A percentile compares a stretch with the other conserved stretches of the same genome.
Evolutionary conservation across 2,329 filamentous ascomycete genomes (phyloP).

Genomic region (Colletotrichum spaethianum): DNA sequence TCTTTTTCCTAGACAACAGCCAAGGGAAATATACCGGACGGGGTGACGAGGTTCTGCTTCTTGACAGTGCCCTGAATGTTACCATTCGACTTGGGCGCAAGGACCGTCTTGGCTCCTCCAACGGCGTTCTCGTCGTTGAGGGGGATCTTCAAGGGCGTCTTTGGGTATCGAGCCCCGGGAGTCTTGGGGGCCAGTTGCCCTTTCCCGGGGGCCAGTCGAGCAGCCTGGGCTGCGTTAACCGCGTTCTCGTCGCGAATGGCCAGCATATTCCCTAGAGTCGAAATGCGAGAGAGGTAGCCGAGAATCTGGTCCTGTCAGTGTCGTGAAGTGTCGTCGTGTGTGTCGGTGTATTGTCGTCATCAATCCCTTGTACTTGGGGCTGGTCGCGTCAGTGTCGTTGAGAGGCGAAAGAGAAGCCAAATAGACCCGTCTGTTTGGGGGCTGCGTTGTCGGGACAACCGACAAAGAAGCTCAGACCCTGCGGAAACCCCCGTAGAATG

Average conservation of each 20-base stretch:
- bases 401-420: slow-evolving; percentile 16
- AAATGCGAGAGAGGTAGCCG: neutral
- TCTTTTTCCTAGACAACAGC: slow-evolving; percentile 32
- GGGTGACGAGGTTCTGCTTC: slow-evolving; percentile 42
- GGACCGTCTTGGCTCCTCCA: slow-evolving; percentile 71
- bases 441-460: slow-evolving; percentile 35
- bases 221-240: slow-evolving; percentile 42
- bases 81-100: slow-evolving; percentile 66
- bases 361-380: neutral
- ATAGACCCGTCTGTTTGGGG: slow-evolving; percentile 34
- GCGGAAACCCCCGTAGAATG: slow-evolving; percentile 26
- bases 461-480: slow-evolving; percentile 34
- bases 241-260: slow-evolving; percentile 42
- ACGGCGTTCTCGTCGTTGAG: slow-evolving; percentile 89
- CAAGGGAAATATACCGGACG: slow-evolving; percentile 37
- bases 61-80: slow-evolving; percentile 44
- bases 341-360: slow-evolving; percentile 2
- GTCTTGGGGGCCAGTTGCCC: slow-evolving; percentile 78
- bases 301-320: neutral
- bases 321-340: slow-evolving; percentile 1
- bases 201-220: slow-evolving; percentile 42
- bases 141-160: slow-evolving; percentile 84
- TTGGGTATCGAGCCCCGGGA: slow-evolving; percentile 80
- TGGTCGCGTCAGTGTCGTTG: slow-evolving; percentile 15
- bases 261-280: slow-evolving; percentile 36